phyloP scores from a whole-genome alignment of 2,329 filamentous ascomycete species.

The Teratosphaeria pseudoeucalypti region DNA sequence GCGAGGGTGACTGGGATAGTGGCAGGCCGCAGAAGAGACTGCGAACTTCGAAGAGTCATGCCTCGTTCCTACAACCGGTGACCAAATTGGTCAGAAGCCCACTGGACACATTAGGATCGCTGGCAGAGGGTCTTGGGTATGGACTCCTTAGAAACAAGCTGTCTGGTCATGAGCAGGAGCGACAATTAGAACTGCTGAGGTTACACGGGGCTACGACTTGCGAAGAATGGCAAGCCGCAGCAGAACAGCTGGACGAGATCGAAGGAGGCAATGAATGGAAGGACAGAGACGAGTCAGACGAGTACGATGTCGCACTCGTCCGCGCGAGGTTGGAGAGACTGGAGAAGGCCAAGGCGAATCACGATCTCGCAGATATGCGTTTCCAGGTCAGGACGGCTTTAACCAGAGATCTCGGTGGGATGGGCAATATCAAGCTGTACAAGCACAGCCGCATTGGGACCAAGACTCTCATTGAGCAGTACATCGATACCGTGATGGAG shows the following conservation, averaged over 20 bases:
- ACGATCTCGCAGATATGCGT: conserved; percentile 63
- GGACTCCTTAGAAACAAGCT: not conserved
- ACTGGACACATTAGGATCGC: conserved; percentile 6
- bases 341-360: conserved; percentile 11
- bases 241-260: conserved; percentile 69
- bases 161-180: not conserved
- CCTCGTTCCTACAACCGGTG: conserved; percentile 7
- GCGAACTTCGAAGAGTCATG: conserved; percentile 7
- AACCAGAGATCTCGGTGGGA: conserved; percentile 82
- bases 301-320: conserved; percentile 82
- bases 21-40: conserved; percentile 6
- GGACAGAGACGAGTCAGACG: conserved; percentile 65
- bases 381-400: conserved; percentile 68
- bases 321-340: conserved; percentile 52
- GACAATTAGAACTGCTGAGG: not conserved
- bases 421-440: conserved; percentile 70
- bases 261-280: conserved; percentile 79
- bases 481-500: conserved; percentile 73
- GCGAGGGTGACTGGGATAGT: conserved; percentile 1
- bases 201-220: conserved; percentile 32
- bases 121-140: conserved; percentile 6
- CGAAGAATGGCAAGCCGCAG: conserved; percentile 81
- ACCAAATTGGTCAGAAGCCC: conserved; percentile 7
- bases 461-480: conserved; percentile 83
- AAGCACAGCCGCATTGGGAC: conserved; percentile 80